Evolutionary conservation across 306 rosid species (phyloP), one percentile per base, ranked within the genome.

Genomic region (Prunus padus): DNA sequence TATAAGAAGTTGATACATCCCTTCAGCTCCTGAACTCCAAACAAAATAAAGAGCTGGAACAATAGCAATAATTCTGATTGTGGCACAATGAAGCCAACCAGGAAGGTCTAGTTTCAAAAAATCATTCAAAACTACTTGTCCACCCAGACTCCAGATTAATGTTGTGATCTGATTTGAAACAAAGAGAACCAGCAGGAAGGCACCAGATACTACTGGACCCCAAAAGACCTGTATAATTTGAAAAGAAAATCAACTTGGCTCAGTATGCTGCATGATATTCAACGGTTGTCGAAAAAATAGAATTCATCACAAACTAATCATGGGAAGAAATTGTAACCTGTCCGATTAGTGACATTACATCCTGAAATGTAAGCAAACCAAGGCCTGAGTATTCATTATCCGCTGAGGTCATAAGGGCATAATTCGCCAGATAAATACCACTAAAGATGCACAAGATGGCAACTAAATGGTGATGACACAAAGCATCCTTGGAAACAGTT

Each of bases 21-120:
- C 98, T 80, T 95, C 98, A 60, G 97, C 89, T 77, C 97, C 98
- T 10, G 91, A 87, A 84, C 86, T 89, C 97, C 97, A 95, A 28
- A 85, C 97, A 72, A 92, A 95, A 66, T 87, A 92, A 54, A 95
- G 86, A 50, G 98, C 97, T 13, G 98, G 97, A 87, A 89, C 79
- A 76, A 90, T 82, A 20, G 97, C 89, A 84, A 92, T 73, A 75
- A 92, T 88, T 84, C 98, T 88, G 76, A 95, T 85, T 71, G 97
- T 95, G 20, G 84, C 89, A 80, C 91, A 95, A 77, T 95, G 97
- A 79, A 95, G 94, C 98, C 98, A 95, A 71, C 93, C 96, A 12
- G 98, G 98, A 79, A 92, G 89, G 60, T 95, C 93, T 65, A 95
- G 74, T 82, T 88, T 92, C 79, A 95, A 87, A 80, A 92, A 90